Evolutionary conservation across 768 basidiomycete species (phyloP).

Genomic region (Boletus rubescentipes): DNA sequence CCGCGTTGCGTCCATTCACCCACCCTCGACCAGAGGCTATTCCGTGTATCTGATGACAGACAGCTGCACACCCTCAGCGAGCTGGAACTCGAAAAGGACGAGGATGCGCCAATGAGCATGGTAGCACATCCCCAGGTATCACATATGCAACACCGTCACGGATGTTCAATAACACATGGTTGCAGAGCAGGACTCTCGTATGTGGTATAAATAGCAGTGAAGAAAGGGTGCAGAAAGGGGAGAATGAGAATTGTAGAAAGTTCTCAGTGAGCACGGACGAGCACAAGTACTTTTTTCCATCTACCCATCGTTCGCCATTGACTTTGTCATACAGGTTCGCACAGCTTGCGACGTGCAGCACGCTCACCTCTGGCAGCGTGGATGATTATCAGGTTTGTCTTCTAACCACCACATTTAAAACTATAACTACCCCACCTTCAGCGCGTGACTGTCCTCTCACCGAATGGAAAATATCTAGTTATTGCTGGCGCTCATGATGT

Average conservation of each 20-base stretch:
- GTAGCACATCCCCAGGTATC: conserved; percentile 62
- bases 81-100: conserved; percentile 71
- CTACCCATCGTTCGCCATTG: conserved; percentile 4
- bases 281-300: conserved; percentile 48
- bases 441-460: conserved; percentile 89
- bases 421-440: conserved; percentile 9
- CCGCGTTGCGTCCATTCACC: conserved; percentile 3
- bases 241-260: conserved; percentile 85
- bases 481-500: conserved; percentile 76
- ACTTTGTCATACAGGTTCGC: conserved; percentile 18
- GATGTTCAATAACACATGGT: background rate
- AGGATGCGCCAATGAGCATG: conserved; percentile 98
- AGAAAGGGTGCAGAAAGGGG: conserved; percentile 57
- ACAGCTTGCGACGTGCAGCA: conserved; percentile 49
- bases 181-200: conserved; percentile 53
- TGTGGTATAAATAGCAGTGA: conserved; percentile 87
- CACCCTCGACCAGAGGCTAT: conserved; percentile 55
- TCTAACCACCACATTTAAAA: background rate
- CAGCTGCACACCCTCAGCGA: conserved; percentile 61
- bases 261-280: conserved; percentile 50
- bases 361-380: conserved; percentile 54
- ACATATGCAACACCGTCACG: background rate
- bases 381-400: conserved; percentile 86
- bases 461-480: conserved; percentile 60
- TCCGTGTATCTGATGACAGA: conserved; percentile 54